Percentiles rank a stretch among this genome's conserved stretches.
These are phyloP conservation scores for Elsinoe fawcettii DNA, from an alignment of 2,329 filamentous ascomycete species.

Conservation along the genomic window DNA sequence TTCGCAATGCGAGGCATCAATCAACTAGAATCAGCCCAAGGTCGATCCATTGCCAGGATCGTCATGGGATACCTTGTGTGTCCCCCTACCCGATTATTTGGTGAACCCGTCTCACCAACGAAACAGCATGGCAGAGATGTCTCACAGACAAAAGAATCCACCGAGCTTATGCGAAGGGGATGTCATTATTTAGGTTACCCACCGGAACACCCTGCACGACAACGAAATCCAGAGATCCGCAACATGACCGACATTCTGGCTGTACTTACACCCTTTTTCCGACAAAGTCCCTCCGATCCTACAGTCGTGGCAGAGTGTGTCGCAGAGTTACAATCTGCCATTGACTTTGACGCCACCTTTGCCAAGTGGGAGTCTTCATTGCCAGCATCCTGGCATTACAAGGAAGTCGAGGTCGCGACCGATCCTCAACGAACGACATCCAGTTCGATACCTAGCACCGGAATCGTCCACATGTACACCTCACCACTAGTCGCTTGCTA, in stretches of 20 bases:
- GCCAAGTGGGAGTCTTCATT: conserved; percentile 7
- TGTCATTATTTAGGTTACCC: conserved; percentile 13
- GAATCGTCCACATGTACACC: conserved; percentile 11
- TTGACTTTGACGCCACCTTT: conserved; percentile 10
- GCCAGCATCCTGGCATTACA: neutral
- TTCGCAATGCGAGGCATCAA: conserved; percentile 13
- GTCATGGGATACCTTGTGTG: conserved; percentile 14
- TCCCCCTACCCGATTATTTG: conserved; percentile 6
- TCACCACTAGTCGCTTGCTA: conserved; percentile 11
- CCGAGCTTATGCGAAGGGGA: conserved; percentile 13
- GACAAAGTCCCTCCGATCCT: neutral
- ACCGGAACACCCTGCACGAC: conserved; percentile 12
- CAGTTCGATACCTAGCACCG: conserved; percentile 2
- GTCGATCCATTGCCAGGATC: conserved; percentile 14
- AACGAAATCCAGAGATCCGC: conserved; percentile 1
- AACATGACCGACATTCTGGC: conserved; percentile 12
- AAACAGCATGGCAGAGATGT: conserved; percentile 15
- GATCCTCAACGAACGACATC: neutral
- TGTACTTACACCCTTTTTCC: conserved; percentile 9
- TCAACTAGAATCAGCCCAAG: conserved; percentile 13
- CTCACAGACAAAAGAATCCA: neutral
- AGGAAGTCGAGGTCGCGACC: neutral
- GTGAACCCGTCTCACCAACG: conserved; percentile 5
- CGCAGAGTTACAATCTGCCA: neutral
- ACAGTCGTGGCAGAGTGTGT: conserved; percentile 2